Conservation (phyloP, 148 eudicot genomes). For the Fallopia convolvulus region DNA sequence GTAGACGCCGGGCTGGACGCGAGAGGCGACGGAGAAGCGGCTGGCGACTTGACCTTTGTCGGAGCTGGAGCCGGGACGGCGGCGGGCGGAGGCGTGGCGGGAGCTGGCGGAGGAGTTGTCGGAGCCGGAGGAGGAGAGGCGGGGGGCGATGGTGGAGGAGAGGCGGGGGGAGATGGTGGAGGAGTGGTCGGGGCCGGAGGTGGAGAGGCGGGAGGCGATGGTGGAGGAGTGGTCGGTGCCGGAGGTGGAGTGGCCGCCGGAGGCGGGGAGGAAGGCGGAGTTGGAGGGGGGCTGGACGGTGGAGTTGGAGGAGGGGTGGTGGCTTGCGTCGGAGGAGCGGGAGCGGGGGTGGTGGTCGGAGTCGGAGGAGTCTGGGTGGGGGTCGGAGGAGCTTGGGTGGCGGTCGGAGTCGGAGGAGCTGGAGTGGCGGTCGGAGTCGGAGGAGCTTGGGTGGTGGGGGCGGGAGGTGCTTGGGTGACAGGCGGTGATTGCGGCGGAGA, state of each 20-base stretch:
- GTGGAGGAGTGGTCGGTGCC: neutral
- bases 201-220: neutral
- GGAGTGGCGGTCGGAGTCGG: neutral
- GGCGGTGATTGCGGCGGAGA: neutral
- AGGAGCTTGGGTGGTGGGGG: neutral
- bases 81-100: constrained; percentile 8
- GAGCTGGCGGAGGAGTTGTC: neutral
- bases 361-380: neutral
- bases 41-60: neutral
- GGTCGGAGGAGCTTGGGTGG: neutral
- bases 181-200: constrained; percentile 18
- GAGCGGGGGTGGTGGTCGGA: neutral
- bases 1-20: neutral
- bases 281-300: neutral
- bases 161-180: constrained; percentile 5
- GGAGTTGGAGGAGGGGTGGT: neutral
- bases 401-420: neutral
- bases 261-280: neutral
- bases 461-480: neutral
- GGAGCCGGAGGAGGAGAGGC: constrained; percentile 5
- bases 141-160: constrained; percentile 10
- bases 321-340: neutral
- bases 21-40: neutral
- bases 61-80: constrained; percentile 2
- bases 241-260: neutral